Conservation (phyloP, 2,329 filamentous ascomycete genomes). For the Cladosporium sphaerospermum region DNA sequence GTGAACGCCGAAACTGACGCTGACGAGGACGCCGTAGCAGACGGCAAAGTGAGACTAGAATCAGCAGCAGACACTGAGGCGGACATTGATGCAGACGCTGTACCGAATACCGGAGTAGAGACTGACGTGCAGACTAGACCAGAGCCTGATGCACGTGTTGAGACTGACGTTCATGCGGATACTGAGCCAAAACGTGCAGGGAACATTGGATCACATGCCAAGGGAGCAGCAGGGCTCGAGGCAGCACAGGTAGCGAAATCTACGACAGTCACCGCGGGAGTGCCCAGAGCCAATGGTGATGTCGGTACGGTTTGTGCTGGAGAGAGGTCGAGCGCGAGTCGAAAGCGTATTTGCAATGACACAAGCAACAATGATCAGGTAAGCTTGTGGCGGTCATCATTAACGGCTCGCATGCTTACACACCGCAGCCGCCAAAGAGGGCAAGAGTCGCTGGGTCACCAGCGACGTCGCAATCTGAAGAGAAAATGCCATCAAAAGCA, state of each 20-base stretch:
- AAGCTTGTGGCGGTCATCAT: conserved; percentile 5
- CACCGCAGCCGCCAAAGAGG: conserved; percentile 5
- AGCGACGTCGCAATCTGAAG: background rate
- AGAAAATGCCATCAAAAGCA: conserved; percentile 6
- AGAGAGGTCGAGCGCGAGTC: background rate
- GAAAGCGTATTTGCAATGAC: conserved; percentile 1
- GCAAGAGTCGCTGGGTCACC: background rate
- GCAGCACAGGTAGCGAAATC: background rate
- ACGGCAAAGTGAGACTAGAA: conserved; percentile 1
- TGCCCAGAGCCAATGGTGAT: background rate
- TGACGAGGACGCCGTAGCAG: conserved; percentile 5
- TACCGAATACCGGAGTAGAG: background rate
- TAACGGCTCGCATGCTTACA: background rate
- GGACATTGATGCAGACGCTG: conserved; percentile 5
- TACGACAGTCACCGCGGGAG: background rate
- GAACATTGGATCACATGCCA: conserved; percentile 2
- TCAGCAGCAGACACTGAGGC: conserved; percentile 1
- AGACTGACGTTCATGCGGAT: conserved; percentile 5
- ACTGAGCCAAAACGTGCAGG: conserved; percentile 5
- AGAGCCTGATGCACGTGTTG: conserved; percentile 1
- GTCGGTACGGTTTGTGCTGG: conserved; percentile 1
- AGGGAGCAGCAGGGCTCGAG: background rate
- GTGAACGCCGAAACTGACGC: background rate
- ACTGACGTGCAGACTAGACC: background rate
- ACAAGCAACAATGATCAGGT: conserved; percentile 3